Conservation (phyloP, 345 rosid genomes). For the Brassica nigra region DNA sequence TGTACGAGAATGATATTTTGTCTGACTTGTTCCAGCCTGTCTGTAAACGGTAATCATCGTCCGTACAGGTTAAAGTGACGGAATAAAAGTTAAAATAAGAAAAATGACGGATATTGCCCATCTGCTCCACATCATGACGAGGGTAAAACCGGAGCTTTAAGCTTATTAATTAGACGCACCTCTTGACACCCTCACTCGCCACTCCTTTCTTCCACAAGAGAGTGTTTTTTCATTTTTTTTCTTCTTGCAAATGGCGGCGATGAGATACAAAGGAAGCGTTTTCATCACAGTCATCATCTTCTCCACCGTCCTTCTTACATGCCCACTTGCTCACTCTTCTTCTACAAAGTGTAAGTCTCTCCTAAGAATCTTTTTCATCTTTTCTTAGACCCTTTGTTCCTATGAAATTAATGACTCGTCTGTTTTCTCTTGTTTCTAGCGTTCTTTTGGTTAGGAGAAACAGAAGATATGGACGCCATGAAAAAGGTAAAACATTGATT, state of each 20-base stretch:
- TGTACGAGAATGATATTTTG: constrained; percentile 40
- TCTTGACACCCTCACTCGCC: constrained; percentile 12
- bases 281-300: constrained; percentile 16
- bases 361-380: background rate
- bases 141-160: constrained; percentile 30
- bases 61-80: constrained; percentile 29
- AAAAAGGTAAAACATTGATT: constrained; percentile 7
- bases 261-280: constrained; percentile 36
- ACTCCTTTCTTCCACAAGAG: background rate
- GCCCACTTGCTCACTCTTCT: constrained; percentile 21
- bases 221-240: background rate
- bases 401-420: background rate
- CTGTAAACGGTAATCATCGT: constrained; percentile 23
- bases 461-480: constrained; percentile 28
- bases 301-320: background rate
- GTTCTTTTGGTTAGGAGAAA: constrained; percentile 32
- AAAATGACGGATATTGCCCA: constrained; percentile 25
- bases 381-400: background rate
- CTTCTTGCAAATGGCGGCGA: constrained; percentile 37
- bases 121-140: background rate
- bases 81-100: background rate
- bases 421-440: background rate
- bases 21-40: constrained; percentile 40
- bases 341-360: constrained; percentile 33
- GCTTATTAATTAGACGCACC: constrained; percentile 33